A percentile compares a stretch with the other conserved stretches of the same genome.
Evolutionary conservation across 1,284 basidiomycete species (phyloP).

Genomic region (Quambalaria eucalypti): DNA sequence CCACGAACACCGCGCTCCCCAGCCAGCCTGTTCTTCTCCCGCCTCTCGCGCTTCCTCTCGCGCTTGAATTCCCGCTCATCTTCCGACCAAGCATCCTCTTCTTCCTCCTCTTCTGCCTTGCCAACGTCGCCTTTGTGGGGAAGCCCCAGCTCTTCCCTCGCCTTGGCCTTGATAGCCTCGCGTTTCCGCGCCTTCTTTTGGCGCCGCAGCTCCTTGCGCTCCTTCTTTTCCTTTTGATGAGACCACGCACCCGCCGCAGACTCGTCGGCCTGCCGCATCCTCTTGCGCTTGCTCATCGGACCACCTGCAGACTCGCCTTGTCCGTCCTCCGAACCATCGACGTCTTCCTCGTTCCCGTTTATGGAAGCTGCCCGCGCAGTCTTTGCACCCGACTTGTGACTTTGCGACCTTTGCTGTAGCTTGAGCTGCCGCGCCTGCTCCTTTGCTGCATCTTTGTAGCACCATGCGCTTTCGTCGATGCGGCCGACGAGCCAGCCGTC

Average conservation of each 20-base stretch:
- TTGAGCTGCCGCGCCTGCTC: background rate
- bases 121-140: too few species aligned
- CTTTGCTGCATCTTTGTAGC: background rate
- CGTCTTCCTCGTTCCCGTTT: background rate
- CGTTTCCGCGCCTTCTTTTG: slow-evolving; percentile 9
- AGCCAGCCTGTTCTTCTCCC: slow-evolving; percentile 7
- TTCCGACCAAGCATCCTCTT: slow-evolving; percentile 29
- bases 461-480: background rate
- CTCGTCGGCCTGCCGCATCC: background rate
- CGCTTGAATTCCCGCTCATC: slow-evolving; percentile 30
- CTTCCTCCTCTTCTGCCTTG: slow-evolving; percentile 17
- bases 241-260: slow-evolving; percentile 4
- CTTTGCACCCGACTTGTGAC: background rate
- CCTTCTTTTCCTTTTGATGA: slow-evolving; percentile 9
- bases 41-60: slow-evolving; percentile 13
- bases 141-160: slow-evolving; percentile 17
- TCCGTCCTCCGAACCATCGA: too few species aligned
- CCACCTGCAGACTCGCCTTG: too few species aligned
- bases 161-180: slow-evolving; percentile 3
- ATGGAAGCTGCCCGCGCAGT: background rate
- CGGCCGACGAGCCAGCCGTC: background rate
- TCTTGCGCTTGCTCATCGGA: background rate
- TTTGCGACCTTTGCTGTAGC: background rate
- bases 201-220: slow-evolving; percentile 6
- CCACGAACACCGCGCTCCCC: background rate